Evolutionary conservation across 192 early-diverging fungal genomes (phyloP), one percentile per base, ranked within the genome.

Genomic region (Rhizoclosmatium globosum): DNA sequence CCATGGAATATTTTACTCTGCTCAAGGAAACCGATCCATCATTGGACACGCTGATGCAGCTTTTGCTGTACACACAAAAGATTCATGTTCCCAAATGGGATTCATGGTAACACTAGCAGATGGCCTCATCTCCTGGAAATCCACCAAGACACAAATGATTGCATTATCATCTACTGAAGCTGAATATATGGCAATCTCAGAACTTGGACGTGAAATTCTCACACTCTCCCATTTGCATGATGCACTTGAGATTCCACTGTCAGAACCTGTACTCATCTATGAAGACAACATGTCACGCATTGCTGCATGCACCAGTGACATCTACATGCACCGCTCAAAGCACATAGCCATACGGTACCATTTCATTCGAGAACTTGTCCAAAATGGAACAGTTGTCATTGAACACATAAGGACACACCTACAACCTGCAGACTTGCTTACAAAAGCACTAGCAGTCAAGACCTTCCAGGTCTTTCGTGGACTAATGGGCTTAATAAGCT

Each of bases 211-310:
- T n/a, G 68, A 70, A 44, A 0, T 70, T 19, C 68, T 42, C 1
- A 47, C 38, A 1, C 47, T 70, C 4, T 17, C 17, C 44, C 41
- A 70, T 46, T 31, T 70, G 2, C 44, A 70, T n/a, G n/a, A n/a
- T 0, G 15, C 44, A 1, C 19, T 73, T 21, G 19, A 21, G 15
- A 9, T 42, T 19, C 9, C 7, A 56, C 7, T 56, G 9, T 11
- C 53, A 7, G 19, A 56, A 19, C 59, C 74, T 21, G 47, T 76
- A 59, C 7, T 45, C 1, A 13, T 69, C 42, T 69, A 21, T 2
- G 67, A 69, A 11, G 70, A 71, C 70, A 71, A 71, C 70, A 71
- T 39, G 56, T 71, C 70, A 0, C 50, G 4, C 0, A 71, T 71
- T 3, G 7, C 13, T 31, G 48, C 50, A 71, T 75, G 60, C 73